phyloP scores from a whole-genome alignment of 805 yeast species.

The Torulaspora maleeae region DNA sequence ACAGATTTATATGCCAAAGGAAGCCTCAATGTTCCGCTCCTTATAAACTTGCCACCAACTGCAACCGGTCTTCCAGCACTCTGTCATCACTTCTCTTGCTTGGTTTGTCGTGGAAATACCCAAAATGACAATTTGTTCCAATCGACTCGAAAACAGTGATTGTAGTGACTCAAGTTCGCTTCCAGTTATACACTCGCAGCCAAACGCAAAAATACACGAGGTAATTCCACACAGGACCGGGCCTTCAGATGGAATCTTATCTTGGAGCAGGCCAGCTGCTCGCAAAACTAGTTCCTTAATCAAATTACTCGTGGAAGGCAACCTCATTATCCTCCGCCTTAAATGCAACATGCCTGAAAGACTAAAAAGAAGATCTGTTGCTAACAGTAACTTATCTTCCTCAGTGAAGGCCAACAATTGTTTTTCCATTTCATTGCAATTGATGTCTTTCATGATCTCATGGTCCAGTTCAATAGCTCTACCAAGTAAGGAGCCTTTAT shows the following conservation, averaged over 20 bases:
- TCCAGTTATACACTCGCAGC: background rate
- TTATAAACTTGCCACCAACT: conserved; percentile 16
- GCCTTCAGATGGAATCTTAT: background rate
- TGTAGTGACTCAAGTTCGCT: conserved; percentile 1
- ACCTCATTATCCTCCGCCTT: conserved; percentile 51
- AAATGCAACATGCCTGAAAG: conserved; percentile 52
- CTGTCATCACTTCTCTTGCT: conserved; percentile 12
- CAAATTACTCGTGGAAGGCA: conserved; percentile 44
- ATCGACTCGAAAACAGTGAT: background rate
- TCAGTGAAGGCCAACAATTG: background rate
- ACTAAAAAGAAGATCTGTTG: conserved; percentile 50
- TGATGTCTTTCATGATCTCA: conserved; percentile 26
- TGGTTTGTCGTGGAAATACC: conserved; percentile 14
- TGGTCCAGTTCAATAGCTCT: conserved; percentile 42
- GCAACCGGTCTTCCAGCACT: conserved; percentile 12
- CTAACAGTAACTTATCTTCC: conserved; percentile 33
- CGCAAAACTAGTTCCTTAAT: conserved; percentile 33
- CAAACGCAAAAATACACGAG: background rate
- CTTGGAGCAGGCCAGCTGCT: background rate
- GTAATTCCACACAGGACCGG: background rate
- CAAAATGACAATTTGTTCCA: background rate
- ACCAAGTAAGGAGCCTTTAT: background rate
- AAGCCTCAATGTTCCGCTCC: conserved; percentile 11
- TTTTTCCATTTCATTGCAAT: conserved; percentile 12
- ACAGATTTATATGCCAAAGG: conserved; percentile 15